A percentile compares a stretch with the other conserved stretches of the same genome.
phyloP scores from a whole-genome alignment of 1,139 yeast species.

The Yamadazyma sp. region DNA sequence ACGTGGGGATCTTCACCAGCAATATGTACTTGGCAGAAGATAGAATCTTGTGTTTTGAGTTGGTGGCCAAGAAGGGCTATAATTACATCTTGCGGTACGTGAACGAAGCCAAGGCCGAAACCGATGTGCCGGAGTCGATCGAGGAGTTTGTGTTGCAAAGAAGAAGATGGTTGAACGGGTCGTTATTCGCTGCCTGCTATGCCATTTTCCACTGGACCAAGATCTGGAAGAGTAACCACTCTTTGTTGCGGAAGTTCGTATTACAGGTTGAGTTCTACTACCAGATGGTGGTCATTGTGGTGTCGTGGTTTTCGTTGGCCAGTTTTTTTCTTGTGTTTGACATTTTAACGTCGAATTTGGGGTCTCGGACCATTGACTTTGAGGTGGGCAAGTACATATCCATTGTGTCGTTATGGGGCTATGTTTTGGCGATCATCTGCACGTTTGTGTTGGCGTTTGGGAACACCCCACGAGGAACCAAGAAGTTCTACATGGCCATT shows the following conservation, averaged over 20 bases:
- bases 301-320: conserved; percentile 80
- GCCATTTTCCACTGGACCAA: conserved; percentile 70
- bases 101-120: conserved; percentile 74
- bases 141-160: conserved; percentile 76
- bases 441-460: conserved; percentile 50
- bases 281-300: conserved; percentile 62
- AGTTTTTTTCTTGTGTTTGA: conserved; percentile 75
- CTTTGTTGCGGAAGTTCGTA: conserved; percentile 57
- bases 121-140: conserved; percentile 77
- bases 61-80: conserved; percentile 66
- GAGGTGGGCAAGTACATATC: conserved; percentile 43
- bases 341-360: conserved; percentile 56
- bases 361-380: conserved; percentile 48
- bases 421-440: conserved; percentile 41
- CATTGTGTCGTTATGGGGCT: conserved; percentile 44
- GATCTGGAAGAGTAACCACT: conserved; percentile 70
- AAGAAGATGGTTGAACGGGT: conserved; percentile 84
- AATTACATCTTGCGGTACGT: conserved; percentile 71
- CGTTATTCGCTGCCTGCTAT: conserved; percentile 79
- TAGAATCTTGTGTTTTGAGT: conserved; percentile 77
- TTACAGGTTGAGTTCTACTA: conserved; percentile 71
- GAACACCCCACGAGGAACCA: conserved; percentile 49
- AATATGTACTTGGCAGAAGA: conserved; percentile 88
- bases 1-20: conserved; percentile 70
- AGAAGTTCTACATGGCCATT: conserved; percentile 42